Evolutionary conservation across 345 rosid species (phyloP).

Genomic region (Rhodamnia rubescens): DNA sequence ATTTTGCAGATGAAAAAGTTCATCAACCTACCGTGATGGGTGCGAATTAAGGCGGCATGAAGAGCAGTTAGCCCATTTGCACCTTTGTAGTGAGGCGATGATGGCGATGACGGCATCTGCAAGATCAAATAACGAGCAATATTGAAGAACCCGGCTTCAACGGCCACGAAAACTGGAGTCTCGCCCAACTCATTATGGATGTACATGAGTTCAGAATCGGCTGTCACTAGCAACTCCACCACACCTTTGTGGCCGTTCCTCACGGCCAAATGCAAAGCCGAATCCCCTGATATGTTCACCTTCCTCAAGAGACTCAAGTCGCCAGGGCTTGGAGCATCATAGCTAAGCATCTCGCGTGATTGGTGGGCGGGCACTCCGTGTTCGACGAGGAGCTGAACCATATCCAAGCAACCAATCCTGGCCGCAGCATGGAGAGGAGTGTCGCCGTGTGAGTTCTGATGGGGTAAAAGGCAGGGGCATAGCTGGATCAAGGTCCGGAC

Average conservation of each 20-base stretch:
- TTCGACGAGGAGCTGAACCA: slow-evolving; percentile 1
- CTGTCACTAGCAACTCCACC: slow-evolving; percentile 7
- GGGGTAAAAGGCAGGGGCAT: slow-evolving; percentile 11
- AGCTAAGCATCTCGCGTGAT: neutral
- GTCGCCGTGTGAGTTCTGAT: slow-evolving; percentile 20
- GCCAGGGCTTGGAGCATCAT: neutral
- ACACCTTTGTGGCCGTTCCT: slow-evolving; percentile 4
- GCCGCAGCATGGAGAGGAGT: slow-evolving; percentile 31
- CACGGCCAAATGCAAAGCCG: slow-evolving; percentile 11
- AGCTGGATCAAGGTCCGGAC: slow-evolving; percentile 2
- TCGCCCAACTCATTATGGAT: neutral
- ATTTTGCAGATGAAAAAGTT: neutral
- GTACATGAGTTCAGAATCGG: slow-evolving; percentile 1
- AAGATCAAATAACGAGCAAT: neutral
- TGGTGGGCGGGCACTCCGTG: neutral
- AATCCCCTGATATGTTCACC: slow-evolving; percentile 8
- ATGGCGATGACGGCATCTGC: neutral
- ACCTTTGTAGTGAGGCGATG: slow-evolving; percentile 4
- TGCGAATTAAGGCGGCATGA: neutral
- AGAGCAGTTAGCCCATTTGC: neutral
- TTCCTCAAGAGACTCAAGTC: slow-evolving; percentile 6
- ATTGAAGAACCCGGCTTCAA: slow-evolving; percentile 8
- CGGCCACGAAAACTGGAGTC: slow-evolving; percentile 15
- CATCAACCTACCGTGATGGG: neutral
- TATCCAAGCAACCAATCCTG: slow-evolving; percentile 9